Conservation (phyloP, 768 basidiomycete species). For the Boletus eberwhitei region DNA sequence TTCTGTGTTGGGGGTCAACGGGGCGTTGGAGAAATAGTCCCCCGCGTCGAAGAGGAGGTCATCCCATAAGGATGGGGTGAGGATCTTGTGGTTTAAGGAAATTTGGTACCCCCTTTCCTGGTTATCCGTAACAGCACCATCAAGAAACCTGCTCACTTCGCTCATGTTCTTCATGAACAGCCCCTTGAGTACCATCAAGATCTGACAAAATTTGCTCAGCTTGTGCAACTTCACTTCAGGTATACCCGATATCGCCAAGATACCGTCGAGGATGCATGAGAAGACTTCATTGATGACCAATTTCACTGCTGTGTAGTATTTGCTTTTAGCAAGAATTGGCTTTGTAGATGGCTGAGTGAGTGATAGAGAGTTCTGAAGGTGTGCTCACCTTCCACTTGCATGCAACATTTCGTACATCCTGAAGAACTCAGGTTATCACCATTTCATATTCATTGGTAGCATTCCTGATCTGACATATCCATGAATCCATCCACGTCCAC, state of each 20-base stretch:
- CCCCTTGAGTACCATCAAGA: no score
- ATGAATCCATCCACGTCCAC: conserved; percentile 62
- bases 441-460: conserved; percentile 73
- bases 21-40: no score
- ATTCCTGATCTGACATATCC: conserved; percentile 66
- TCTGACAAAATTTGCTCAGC: no score
- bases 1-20: no score
- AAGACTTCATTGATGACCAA: conserved; percentile 65
- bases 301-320: conserved; percentile 72
- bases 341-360: conserved; percentile 28
- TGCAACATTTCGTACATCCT: conserved; percentile 60
- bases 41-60: no score
- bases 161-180: no score
- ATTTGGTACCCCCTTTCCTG: no score
- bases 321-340: conserved; percentile 63
- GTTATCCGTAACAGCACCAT: no score
- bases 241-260: conserved; percentile 80
- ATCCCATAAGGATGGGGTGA: no score
- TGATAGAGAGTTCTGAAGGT: neutral
- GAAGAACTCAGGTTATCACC: conserved; percentile 58
- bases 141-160: no score
- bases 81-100: no score
- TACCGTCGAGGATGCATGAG: conserved; percentile 61
- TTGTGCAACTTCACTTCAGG: no score
- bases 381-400: conserved; percentile 70